Evolutionary conservation across 805 yeast species (phyloP).

Genomic region (Kuraishia molischiana): DNA sequence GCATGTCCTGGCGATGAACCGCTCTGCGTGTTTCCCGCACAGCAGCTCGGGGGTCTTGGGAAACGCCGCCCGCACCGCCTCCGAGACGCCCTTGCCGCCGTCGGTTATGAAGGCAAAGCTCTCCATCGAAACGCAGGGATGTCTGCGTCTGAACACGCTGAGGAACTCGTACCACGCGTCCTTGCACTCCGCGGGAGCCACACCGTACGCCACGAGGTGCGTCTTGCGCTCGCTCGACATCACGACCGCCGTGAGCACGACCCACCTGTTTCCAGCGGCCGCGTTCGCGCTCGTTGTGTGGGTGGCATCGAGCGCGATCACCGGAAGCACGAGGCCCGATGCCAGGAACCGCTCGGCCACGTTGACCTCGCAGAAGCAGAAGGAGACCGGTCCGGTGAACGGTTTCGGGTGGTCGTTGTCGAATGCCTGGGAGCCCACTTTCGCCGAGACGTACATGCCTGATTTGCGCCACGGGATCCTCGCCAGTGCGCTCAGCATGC

Average conservation of each 20-base stretch:
- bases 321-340: background rate
- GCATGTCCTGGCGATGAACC: background rate
- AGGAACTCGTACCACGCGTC: background rate
- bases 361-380: background rate
- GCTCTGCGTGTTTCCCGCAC: background rate
- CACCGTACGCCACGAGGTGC: background rate
- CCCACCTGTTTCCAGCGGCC: background rate
- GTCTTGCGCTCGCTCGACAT: background rate
- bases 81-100: background rate
- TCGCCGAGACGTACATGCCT: background rate
- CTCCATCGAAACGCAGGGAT: background rate
- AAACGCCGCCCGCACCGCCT: background rate
- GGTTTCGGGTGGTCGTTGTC: no score
- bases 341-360: background rate
- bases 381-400: no score
- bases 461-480: background rate
- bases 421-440: background rate
- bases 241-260: background rate
- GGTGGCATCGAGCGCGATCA: background rate
- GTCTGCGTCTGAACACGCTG: background rate
- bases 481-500: background rate
- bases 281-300: background rate
- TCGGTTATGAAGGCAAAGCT: background rate
- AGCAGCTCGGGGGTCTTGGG: background rate
- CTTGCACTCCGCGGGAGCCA: background rate